Conservation (phyloP, 2,329 filamentous ascomycete species). For the Teratosphaeria destructans region DNA sequence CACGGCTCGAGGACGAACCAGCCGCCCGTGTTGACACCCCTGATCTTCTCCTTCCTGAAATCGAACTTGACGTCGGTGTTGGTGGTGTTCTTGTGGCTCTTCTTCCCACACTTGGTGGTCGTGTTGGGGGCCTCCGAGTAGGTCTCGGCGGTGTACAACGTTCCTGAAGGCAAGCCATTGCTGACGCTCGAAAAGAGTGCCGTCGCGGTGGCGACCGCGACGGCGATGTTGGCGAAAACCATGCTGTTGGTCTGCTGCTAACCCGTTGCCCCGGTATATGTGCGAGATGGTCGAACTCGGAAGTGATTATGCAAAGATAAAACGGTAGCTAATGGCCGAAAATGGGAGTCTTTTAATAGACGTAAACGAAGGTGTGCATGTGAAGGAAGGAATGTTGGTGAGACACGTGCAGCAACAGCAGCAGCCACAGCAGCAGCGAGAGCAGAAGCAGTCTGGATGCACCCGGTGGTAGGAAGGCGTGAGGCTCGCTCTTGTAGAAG, state of each 20-base stretch:
- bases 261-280: not conserved
- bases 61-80: constrained; percentile 34
- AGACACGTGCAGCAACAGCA: not conserved
- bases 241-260: constrained; percentile 9
- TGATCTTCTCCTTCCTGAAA: constrained; percentile 45
- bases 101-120: no score
- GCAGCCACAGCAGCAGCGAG: not conserved
- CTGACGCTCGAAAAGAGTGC: constrained; percentile 15
- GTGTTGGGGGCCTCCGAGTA: constrained; percentile 1
- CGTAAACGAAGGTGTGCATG: not conserved
- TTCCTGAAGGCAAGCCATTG: constrained; percentile 12
- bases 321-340: not conserved
- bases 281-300: not conserved
- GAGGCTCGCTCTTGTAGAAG: not conserved
- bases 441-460: not conserved
- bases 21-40: constrained; percentile 54
- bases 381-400: not conserved
- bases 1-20: constrained; percentile 56
- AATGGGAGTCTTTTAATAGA: not conserved
- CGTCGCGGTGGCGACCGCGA: constrained; percentile 11
- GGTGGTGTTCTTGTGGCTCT: no score
- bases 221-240: constrained; percentile 9
- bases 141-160: constrained; percentile 10
- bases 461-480: not conserved
- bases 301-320: not conserved